Evolutionary conservation across 331 rosid species (phyloP).

Genomic region (Malus hybrid): DNA sequence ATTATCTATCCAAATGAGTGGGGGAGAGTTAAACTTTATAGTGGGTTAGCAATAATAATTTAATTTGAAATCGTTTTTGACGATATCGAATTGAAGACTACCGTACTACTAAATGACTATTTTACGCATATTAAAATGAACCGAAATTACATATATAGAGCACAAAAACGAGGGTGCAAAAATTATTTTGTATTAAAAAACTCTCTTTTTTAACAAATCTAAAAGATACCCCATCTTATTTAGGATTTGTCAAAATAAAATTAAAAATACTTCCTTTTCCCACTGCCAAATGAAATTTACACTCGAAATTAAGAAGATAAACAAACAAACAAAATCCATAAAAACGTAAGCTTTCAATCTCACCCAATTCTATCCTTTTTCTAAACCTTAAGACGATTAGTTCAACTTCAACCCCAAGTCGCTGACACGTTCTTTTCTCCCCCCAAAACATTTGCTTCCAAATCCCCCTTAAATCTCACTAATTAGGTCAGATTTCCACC

Average conservation of each 20-base stretch:
- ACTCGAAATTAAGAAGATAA: not conserved
- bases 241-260: not conserved
- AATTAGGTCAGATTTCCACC: constrained; percentile 61
- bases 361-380: constrained; percentile 11
- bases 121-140: no score
- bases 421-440: constrained; percentile 77
- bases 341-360: constrained; percentile 52
- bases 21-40: no score
- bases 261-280: not conserved
- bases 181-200: no score
- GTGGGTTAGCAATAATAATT: no score
- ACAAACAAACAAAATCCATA: not conserved
- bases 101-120: no score
- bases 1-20: no score
- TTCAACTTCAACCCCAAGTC: constrained; percentile 29
- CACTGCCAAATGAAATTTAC: not conserved
- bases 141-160: no score
- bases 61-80: rapidly evolving
- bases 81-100: rapidly evolving
- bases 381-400: not conserved
- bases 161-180: no score
- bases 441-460: constrained; percentile 5
- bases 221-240: not conserved
- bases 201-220: no score
- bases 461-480: constrained; percentile 13